A percentile compares a stretch with the other conserved stretches of the same genome.
phyloP scores from a whole-genome alignment of 495 filamentous ascomycete species.

The Tuber brumale region DNA sequence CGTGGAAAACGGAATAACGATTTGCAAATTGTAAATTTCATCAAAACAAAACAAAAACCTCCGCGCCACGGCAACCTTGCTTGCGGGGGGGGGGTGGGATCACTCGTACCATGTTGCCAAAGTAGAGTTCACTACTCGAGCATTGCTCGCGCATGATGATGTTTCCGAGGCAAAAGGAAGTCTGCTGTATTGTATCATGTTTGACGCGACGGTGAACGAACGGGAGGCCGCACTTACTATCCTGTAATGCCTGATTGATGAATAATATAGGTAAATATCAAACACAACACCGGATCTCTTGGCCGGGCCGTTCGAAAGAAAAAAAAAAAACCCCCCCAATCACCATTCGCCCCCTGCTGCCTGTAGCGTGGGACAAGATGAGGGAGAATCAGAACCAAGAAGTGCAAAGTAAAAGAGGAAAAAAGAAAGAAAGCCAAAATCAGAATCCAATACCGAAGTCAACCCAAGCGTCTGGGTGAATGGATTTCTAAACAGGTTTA shows the following conservation, averaged over 20 bases:
- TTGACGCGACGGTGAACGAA: neutral
- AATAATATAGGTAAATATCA: conserved; percentile 26
- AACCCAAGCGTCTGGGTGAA: neutral
- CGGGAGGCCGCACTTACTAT: conserved; percentile 22
- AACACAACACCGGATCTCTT: neutral
- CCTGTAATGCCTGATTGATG: conserved; percentile 13
- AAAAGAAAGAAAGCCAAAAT: neutral
- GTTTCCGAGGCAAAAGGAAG: conserved; percentile 29
- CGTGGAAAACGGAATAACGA: neutral
- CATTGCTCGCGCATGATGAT: conserved; percentile 1
- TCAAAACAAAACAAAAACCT: neutral
- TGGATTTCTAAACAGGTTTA: neutral
- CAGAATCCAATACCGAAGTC: neutral
- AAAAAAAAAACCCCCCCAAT: neutral
- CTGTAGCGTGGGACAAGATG: conserved; percentile 1
- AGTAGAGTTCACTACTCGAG: neutral
- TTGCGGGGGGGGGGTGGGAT: neutral
- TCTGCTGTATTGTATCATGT: neutral
- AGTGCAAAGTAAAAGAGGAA: neutral
- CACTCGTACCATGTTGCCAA: neutral
- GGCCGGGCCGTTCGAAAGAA: neutral
- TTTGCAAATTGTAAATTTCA: neutral
- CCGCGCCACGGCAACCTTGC: neutral
- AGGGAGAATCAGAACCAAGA: neutral
- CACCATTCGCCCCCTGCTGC: neutral